phyloP scores from a whole-genome alignment of 176 grass and related monocot species.

The Tillandsia fasciculata region DNA sequence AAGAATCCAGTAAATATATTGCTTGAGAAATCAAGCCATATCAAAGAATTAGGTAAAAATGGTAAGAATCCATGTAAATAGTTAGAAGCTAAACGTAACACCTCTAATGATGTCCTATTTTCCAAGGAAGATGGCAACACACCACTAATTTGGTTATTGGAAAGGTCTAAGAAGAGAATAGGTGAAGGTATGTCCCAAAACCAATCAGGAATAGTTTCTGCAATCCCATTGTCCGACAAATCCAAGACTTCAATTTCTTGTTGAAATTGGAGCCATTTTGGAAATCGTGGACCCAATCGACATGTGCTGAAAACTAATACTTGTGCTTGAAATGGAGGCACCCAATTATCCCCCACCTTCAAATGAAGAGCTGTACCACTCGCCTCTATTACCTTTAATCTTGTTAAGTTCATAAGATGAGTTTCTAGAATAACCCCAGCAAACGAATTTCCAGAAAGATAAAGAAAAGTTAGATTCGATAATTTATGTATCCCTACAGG shows the following conservation, averaged over 20 bases:
- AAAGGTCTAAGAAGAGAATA: background rate
- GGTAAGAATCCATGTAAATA: conserved; percentile 7
- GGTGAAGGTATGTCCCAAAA: conserved; percentile 21
- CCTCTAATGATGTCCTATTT: background rate
- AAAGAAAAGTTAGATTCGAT: background rate
- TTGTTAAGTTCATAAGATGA: conserved; percentile 9
- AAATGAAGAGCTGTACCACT: background rate
- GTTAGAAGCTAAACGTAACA: conserved; percentile 2
- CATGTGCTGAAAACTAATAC: background rate
- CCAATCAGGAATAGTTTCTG: conserved; percentile 18
- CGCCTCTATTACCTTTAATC: rapidly evolving
- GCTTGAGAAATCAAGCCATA: background rate
- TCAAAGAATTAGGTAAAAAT: background rate
- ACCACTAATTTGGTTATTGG: conserved; percentile 15
- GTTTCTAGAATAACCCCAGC: background rate
- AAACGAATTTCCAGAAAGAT: background rate
- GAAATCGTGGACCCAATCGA: conserved; percentile 8
- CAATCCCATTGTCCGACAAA: conserved; percentile 31
- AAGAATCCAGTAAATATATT: conserved; percentile 7
- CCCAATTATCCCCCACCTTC: conserved; percentile 2
- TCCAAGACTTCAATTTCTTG: background rate
- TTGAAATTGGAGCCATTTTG: conserved; percentile 18
- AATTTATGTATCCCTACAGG: conserved; percentile 13
- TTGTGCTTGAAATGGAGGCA: conserved; percentile 12
- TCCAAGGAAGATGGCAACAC: conserved; percentile 11